Evolutionary conservation across 371 early-diverging fungal genomes (phyloP).

Genomic region (Apophysomyces elegans): DNA sequence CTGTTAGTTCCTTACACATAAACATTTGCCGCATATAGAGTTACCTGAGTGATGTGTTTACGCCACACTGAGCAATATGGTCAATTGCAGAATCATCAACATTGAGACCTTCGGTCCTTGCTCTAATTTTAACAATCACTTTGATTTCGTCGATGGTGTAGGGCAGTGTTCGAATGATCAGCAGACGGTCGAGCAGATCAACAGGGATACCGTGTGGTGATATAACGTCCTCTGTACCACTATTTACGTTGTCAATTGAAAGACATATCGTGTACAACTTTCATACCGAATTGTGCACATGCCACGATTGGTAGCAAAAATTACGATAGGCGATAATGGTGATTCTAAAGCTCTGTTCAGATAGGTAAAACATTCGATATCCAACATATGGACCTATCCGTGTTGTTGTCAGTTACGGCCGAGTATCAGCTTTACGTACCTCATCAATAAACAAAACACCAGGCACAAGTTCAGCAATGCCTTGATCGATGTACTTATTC

Average conservation of each 20-base stretch:
- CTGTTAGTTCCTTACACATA: conserved; percentile 12
- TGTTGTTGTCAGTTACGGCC: conserved; percentile 14
- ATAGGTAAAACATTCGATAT: conserved; percentile 99
- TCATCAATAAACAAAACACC: conserved; percentile 99
- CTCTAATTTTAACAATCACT: conserved; percentile 89
- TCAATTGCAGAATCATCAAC: conserved; percentile 78
- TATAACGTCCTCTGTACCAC: conserved; percentile 90
- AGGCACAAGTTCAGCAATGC: conserved; percentile 96
- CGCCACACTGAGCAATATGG: conserved; percentile 82
- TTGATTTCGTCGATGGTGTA: conserved; percentile 92
- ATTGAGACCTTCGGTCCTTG: conserved; percentile 86
- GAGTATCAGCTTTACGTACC: conserved; percentile 46
- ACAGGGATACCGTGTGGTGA: conserved; percentile 97
- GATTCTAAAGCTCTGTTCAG: conserved; percentile 97
- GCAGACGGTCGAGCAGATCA: conserved; percentile 95
- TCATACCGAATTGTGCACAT: conserved; percentile 88
- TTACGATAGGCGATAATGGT: conserved; percentile 94
- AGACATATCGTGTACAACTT: background rate
- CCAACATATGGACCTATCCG: conserved; percentile 92
- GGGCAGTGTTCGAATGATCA: conserved; percentile 93
- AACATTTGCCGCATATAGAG: conserved; percentile 1
- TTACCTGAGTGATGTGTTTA: conserved; percentile 75
- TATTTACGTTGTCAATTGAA: conserved; percentile 21
- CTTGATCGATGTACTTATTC: conserved; percentile 98
- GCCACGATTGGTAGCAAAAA: conserved; percentile 98